Evolutionary conservation across 768 basidiomycete genomes (phyloP), one percentile per base, ranked within the genome.

Genomic region (Mycena filopes): DNA sequence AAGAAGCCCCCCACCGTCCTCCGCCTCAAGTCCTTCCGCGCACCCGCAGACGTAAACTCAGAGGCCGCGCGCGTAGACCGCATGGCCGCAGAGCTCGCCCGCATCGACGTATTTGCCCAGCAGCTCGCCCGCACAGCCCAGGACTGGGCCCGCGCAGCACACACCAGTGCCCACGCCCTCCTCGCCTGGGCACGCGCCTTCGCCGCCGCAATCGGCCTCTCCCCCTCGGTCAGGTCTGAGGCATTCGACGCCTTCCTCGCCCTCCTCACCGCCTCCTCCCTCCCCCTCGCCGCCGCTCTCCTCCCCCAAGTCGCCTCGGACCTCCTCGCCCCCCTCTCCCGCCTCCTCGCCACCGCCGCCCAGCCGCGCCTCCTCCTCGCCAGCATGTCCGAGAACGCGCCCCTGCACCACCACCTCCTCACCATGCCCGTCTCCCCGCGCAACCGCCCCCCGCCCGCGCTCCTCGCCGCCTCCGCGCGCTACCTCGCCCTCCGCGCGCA

Each of bases 401-500:
- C 92, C 2, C 83, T 89, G 18, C 93, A 95, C 70, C 83, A 85
- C 53, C 86, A 87, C 60, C 83, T 94, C 5, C 81, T 93, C 55
- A 89, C 89, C 58, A 84, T 89, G 76, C 87, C 86, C 23, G 81
- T 89, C 41, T 81, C 84, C 41, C 68, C 82, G 1, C 89, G 91
- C 71, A 87, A 88, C 48, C 84, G 91, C 3, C 92, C 92, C 0
- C 84, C 91, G 1, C 79, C 87, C 0, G 76, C 88, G 5, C 85
- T 95, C 13, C 80, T 92, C 23, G 87, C 89, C 25, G 91, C 92
- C 8, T 93, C 91, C 1, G 85, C 87, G 45, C 89, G 90, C 51
- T 95, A 94, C 74, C 81, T 93, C 23, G 93, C 92, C 0, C 82
- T 95, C 6, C 85, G 91, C 6, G 90, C 85, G 0, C 90, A 94